Evolutionary conservation across 495 filamentous ascomycete genomes (phyloP).

Genomic region (Podospora australis): DNA sequence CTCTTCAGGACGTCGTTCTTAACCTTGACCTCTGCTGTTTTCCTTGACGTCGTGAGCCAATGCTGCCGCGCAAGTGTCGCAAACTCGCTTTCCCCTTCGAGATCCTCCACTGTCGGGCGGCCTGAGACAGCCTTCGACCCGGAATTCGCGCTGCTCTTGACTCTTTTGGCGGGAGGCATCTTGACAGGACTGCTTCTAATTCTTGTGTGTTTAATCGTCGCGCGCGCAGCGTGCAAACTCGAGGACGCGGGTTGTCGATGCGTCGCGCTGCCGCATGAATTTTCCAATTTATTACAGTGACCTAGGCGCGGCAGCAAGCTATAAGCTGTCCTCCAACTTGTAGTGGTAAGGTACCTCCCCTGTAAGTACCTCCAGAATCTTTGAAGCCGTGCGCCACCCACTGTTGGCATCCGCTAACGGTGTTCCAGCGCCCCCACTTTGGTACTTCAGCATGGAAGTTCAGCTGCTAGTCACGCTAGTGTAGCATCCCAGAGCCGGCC

Average conservation of each 20-base stretch:
- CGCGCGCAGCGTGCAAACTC: constrained; percentile 10
- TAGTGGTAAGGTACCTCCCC: no score
- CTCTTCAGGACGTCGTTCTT: constrained; percentile 80
- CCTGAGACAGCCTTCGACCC: constrained; percentile 31
- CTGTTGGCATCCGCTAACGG: not conserved
- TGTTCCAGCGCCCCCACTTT: no score
- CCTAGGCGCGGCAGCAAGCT: constrained; percentile 1
- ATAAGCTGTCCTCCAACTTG: not conserved
- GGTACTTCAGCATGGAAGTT: no score
- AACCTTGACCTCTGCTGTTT: constrained; percentile 55
- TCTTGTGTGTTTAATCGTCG: no score
- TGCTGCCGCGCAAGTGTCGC: constrained; percentile 74
- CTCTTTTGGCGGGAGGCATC: constrained; percentile 46
- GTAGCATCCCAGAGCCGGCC: no score
- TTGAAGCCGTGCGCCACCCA: not conserved
- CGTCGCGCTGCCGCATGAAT: constrained; percentile 15
- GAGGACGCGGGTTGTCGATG: constrained; percentile 2
- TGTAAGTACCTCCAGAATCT: constrained; percentile 1
- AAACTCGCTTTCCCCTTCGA: constrained; percentile 75
- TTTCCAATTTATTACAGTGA: not conserved
- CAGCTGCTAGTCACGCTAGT: no score
- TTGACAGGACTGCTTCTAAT: constrained; percentile 4
- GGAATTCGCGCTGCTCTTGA: constrained; percentile 37
- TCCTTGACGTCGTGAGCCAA: constrained; percentile 66
- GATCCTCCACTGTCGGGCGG: constrained; percentile 35